These are phyloP conservation scores for Ulmus americana DNA, from an alignment of 331 rosid genomes.

Conservation along the genomic window DNA sequence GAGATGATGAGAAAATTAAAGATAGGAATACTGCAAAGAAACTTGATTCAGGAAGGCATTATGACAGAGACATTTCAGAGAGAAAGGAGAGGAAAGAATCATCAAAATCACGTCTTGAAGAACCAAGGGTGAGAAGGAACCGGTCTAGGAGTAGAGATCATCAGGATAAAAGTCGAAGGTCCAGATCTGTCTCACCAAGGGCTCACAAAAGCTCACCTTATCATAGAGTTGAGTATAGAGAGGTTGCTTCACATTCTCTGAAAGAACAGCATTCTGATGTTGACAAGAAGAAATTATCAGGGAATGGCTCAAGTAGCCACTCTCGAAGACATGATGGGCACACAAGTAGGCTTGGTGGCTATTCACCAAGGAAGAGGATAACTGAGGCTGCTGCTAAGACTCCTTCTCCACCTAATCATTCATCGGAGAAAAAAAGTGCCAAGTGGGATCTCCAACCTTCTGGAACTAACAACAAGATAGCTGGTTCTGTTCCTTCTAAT, in stretches of 20 bases:
- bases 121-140: conserved; percentile 50
- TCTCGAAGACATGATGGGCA: conserved; percentile 48
- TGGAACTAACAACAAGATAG: conserved; percentile 39
- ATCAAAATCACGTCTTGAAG: conserved; percentile 44
- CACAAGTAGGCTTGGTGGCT: conserved; percentile 86
- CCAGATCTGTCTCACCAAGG: conserved; percentile 51
- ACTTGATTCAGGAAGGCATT: conserved; percentile 42
- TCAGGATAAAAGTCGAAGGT: conserved; percentile 43
- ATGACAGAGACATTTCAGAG: conserved; percentile 28
- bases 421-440: conserved; percentile 65
- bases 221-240: conserved; percentile 35
- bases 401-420: conserved; percentile 63
- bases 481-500: conserved; percentile 38
- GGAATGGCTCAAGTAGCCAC: conserved; percentile 61
- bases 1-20: conserved; percentile 43
- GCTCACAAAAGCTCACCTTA: conserved; percentile 32
- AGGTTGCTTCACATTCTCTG: conserved; percentile 30
- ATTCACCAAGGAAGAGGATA: conserved; percentile 93
- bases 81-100: conserved; percentile 44
- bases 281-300: conserved; percentile 49
- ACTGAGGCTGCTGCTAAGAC: conserved; percentile 71
- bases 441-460: conserved; percentile 73
- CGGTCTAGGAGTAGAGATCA: conserved; percentile 57
- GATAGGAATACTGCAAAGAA: conserved; percentile 39
- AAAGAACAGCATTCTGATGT: conserved; percentile 45